Evolutionary conservation across 768 basidiomycete species (phyloP).

Genomic region (Chalciporus sphaerocephalus): DNA sequence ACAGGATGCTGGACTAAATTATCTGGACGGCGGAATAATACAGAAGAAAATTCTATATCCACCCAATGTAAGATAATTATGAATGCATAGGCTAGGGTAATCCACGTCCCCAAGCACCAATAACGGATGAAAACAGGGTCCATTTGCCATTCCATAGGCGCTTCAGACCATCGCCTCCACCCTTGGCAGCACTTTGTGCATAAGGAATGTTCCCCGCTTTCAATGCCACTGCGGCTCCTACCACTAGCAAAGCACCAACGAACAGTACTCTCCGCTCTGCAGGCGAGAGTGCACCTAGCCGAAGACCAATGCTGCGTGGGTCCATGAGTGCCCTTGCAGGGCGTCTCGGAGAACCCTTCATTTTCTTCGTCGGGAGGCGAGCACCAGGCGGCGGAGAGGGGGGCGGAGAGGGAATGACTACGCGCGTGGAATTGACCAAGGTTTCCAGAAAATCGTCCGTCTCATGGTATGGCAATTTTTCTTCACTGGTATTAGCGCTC

Average conservation of each 20-base stretch:
- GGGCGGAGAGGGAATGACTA: constrained; percentile 26
- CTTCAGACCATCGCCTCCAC: constrained; percentile 20
- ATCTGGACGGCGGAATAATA: not conserved
- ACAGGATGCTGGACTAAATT: too few species aligned
- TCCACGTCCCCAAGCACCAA: constrained; percentile 28
- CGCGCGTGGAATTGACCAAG: constrained; percentile 18
- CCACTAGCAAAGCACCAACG: constrained; percentile 61
- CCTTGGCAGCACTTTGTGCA: constrained; percentile 11
- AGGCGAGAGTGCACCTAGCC: constrained; percentile 25
- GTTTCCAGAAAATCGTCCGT: constrained; percentile 28
- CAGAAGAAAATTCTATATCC: not conserved
- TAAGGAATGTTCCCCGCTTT: constrained; percentile 15
- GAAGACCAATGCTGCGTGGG: constrained; percentile 16
- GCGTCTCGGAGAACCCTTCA: constrained; percentile 8
- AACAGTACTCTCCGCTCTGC: constrained; percentile 38
- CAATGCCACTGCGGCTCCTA: constrained; percentile 64
- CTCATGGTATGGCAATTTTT: constrained; percentile 22
- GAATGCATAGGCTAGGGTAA: constrained; percentile 14
- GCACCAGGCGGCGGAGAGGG: constrained; percentile 15
- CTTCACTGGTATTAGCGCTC: constrained; percentile 4
- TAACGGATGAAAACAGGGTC: constrained; percentile 17
- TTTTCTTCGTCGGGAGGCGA: constrained; percentile 19
- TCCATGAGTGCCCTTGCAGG: constrained; percentile 8
- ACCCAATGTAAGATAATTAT: not conserved
- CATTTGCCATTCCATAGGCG: constrained; percentile 24